These are phyloP conservation scores for Oxyria digyna DNA, from an alignment of 148 eudicot species.

Conservation along the genomic window DNA sequence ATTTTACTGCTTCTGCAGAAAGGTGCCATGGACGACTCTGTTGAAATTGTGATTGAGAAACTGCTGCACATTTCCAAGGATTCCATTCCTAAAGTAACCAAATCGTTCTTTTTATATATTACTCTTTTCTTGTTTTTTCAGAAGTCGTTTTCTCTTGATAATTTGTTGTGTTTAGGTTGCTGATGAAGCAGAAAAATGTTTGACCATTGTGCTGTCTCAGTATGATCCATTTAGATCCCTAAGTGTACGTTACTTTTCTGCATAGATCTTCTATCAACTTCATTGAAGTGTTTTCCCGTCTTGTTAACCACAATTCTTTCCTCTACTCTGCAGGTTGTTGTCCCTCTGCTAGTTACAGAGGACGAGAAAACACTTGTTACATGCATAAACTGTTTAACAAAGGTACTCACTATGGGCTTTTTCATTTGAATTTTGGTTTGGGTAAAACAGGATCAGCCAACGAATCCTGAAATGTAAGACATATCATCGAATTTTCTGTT, in stretches of 20 bases:
- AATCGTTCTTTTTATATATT: not conserved
- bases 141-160: not conserved
- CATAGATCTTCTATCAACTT: not conserved
- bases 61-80: slow-evolving; percentile 73
- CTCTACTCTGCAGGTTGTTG: slow-evolving; percentile 59
- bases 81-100: slow-evolving; percentile 43
- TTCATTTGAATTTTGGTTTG: not conserved
- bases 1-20: slow-evolving; percentile 34
- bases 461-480: not conserved
- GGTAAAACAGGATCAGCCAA: not conserved
- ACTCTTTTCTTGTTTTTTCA: not conserved
- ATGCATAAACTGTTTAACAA: slow-evolving; percentile 79
- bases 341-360: slow-evolving; percentile 67
- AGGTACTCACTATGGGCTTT: slow-evolving; percentile 29
- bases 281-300: not conserved
- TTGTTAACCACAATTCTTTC: not conserved
- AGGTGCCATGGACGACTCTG: slow-evolving; percentile 78
- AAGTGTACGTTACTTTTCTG: slow-evolving; percentile 35
- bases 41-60: slow-evolving; percentile 88
- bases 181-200: slow-evolving; percentile 65
- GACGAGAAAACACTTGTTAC: slow-evolving; percentile 92
- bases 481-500: not conserved
- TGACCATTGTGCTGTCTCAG: slow-evolving; percentile 57
- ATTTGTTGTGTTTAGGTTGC: slow-evolving; percentile 35
- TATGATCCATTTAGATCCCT: slow-evolving; percentile 74